Base-by-base conservation (phyloP, 495 filamentous ascomycete genomes). In the Aspergillus nidulans region DNA sequence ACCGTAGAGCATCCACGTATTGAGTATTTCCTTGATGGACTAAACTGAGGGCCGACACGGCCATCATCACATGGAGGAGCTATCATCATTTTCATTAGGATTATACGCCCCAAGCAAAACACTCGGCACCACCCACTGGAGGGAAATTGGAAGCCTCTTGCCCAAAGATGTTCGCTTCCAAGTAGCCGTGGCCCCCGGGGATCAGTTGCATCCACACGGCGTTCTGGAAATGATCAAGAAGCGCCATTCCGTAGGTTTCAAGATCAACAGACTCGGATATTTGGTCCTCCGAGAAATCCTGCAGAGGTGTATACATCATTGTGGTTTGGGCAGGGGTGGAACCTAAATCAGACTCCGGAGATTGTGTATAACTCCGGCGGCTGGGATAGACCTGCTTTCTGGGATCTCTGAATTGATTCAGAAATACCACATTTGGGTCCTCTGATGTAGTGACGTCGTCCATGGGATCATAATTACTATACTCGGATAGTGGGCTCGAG, bases 11-110 rank as follows among this genome's bases (percentile, higher is more conserved):
- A 57, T 79, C 71, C 43, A 79, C 60, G 51, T 69, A 74, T 47
- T 74, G 71, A 19, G 67, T 62, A 24, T 68, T 70, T 34, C 73
- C 72, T 58, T 72, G 72, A 60, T 76, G 75, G 15, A 76, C 72
- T 38, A 83, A 69, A 59, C 76, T 81, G 46, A 85, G 72, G 16
- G 80, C 81, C 15, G 77, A 79, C 7, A 85, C 61, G 6, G 82
- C 81, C 75, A 82, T 81, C 47, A 85, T 79, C n/a, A 81, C 82
- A 60, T 82, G 78, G 41, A 77, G 77, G 48, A 85, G 76, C 82
- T 85, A 26, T 18, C 36, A 24, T 20, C 26, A 34, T 49, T 20
- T 49, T 64, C 57, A 62, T 62, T 53, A 62, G 45, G 13, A 39
- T 15, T 30, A 40, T 19, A 13, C 24, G 46, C 24, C 38, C 47